These are phyloP conservation scores for Fragilariopsis cylindrus DNA, from an alignment of 108 stramenopile species.

Conservation along the genomic window DNA sequence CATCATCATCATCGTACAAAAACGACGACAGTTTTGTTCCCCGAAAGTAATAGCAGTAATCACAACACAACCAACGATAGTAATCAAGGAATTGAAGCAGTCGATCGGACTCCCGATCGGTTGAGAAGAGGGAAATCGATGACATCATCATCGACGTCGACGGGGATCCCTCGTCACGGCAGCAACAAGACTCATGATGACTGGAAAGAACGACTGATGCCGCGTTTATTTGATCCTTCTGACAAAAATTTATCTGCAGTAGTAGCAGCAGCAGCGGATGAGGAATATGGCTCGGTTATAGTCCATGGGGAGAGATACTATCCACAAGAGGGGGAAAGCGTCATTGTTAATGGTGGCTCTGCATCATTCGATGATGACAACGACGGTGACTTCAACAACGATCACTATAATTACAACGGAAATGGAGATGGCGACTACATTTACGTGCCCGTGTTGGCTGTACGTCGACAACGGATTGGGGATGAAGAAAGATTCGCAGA, in stretches of 20 bases:
- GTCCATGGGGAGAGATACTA: not conserved
- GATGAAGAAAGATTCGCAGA: constrained; percentile 84
- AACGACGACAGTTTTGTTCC: constrained; percentile 16
- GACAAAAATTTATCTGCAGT: constrained; percentile 8
- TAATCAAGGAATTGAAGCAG: constrained; percentile 32
- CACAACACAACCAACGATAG: not conserved
- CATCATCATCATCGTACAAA: not conserved
- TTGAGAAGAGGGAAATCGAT: not conserved
- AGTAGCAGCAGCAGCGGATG: not conserved
- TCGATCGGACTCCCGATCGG: constrained; percentile 21
- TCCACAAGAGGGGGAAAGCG: not conserved
- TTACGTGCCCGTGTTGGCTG: constrained; percentile 72
- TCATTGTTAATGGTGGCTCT: not conserved
- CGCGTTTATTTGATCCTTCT: constrained; percentile 10
- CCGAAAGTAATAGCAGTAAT: not conserved
- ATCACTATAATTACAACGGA: constrained; percentile 1
- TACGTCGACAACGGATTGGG: constrained; percentile 70
- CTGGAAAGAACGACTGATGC: constrained; percentile 16
- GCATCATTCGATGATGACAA: not conserved
- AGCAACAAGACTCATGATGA: constrained; percentile 2
- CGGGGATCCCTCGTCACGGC: not conserved
- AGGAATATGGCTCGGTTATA: not conserved
- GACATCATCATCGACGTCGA: not conserved
- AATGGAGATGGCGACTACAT: constrained; percentile 26
- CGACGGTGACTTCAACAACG: not conserved